phyloP scores from a whole-genome alignment of 2,329 filamentous ascomycete species.

The Penicillium janthinellum region DNA sequence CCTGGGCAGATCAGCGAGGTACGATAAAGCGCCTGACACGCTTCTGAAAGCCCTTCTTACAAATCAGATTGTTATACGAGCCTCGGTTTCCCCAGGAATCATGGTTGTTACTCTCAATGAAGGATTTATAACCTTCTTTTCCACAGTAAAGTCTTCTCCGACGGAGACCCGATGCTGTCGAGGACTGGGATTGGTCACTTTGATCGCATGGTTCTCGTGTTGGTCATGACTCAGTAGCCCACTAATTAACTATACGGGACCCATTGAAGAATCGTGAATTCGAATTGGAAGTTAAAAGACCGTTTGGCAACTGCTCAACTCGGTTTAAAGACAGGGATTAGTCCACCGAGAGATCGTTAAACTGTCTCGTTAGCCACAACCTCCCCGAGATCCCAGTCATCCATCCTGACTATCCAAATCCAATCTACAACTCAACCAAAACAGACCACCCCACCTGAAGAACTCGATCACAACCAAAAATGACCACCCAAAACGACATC shows the following conservation, averaged over 20 bases:
- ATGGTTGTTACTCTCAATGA: background rate
- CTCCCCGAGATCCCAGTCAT: too few relatives aligned
- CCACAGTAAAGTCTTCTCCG: background rate
- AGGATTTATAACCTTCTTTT: background rate
- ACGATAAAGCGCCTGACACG: too few relatives aligned
- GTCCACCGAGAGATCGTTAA: background rate
- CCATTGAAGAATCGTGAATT: background rate
- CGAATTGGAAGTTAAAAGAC: background rate
- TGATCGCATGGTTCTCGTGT: conserved; percentile 2
- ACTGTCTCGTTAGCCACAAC: background rate
- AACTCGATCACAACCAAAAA: background rate
- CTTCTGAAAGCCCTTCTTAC: too few relatives aligned
- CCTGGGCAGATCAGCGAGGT: too few relatives aligned
- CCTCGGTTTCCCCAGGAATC: background rate
- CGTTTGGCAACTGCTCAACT: background rate
- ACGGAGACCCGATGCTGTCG: background rate
- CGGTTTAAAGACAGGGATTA: background rate
- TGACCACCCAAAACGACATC: conserved; percentile 8
- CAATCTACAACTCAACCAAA: background rate
- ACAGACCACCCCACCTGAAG: background rate
- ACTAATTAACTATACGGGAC: background rate
- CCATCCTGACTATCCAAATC: background rate
- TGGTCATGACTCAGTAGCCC: background rate
- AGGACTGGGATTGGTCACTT: conserved; percentile 3
- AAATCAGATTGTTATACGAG: background rate